phyloP scores from a whole-genome alignment of 2,329 filamentous ascomycete species.

The Trichoderma koningii region DNA sequence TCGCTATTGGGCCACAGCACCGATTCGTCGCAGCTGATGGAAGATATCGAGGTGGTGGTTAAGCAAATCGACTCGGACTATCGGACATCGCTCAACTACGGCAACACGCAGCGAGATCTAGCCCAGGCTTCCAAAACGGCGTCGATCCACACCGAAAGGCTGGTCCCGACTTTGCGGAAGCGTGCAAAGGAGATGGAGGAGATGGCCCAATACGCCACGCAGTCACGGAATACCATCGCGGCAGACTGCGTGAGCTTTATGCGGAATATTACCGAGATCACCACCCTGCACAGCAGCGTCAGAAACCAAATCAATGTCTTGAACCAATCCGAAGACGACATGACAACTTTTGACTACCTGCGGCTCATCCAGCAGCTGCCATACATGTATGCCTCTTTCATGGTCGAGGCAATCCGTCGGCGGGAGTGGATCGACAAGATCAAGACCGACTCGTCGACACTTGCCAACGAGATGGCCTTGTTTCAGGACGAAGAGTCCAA shows the following conservation, averaged over 20 bases:
- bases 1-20: constrained; percentile 59
- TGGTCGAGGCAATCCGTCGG: constrained; percentile 81
- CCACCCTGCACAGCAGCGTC: constrained; percentile 70
- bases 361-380: constrained; percentile 81
- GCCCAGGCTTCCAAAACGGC: constrained; percentile 65
- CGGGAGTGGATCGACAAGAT: constrained; percentile 93
- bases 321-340: constrained; percentile 71
- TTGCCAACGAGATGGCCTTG: constrained; percentile 89
- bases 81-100: constrained; percentile 70
- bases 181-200: constrained; percentile 63
- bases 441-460: constrained; percentile 77
- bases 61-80: constrained; percentile 88
- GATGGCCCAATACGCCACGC: constrained; percentile 59
- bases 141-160: constrained; percentile 62
- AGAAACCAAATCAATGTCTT: constrained; percentile 72
- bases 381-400: constrained; percentile 83
- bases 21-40: constrained; percentile 69
- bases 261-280: constrained; percentile 79
- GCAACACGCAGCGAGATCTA: constrained; percentile 62
- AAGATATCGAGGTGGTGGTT: constrained; percentile 83
- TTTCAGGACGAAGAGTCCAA: constrained; percentile 93
- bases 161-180: constrained; percentile 60
- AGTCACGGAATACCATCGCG: constrained; percentile 69
- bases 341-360: constrained; percentile 79
- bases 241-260: constrained; percentile 71